Percentiles rank a stretch among this genome's conserved stretches.
phyloP scores from a whole-genome alignment of 495 filamentous ascomycete species.

The Thermochaetoides thermophila region DNA sequence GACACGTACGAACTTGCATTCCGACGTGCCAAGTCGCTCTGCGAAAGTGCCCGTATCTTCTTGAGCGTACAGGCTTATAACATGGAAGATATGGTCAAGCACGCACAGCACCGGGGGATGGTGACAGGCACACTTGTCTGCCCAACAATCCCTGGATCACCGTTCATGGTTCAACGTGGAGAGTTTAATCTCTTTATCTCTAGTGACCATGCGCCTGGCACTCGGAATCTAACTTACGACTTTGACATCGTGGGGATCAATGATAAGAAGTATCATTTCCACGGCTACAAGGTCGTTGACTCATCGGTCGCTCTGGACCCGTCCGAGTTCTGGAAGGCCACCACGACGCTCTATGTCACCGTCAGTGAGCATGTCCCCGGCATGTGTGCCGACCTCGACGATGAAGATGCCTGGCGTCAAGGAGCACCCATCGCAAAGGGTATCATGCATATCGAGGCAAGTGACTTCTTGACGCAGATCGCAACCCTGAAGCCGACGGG shows the following conservation, averaged over 20 bases:
- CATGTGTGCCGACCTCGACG: slow-evolving; percentile 19
- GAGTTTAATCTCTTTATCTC: slow-evolving; percentile 43
- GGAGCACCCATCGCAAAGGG: slow-evolving; percentile 39
- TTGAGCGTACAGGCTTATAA: slow-evolving; percentile 43
- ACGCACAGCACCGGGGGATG: slow-evolving; percentile 37
- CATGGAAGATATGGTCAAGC: slow-evolving; percentile 24
- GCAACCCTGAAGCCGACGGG: slow-evolving; percentile 38
- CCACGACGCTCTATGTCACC: slow-evolving; percentile 47
- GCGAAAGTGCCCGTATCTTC: slow-evolving; percentile 44
- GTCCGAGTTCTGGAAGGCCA: slow-evolving; percentile 43
- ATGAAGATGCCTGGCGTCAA: slow-evolving; percentile 22
- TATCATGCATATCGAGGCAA: slow-evolving; percentile 40
- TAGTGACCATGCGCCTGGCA: slow-evolving; percentile 38
- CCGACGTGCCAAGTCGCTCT: slow-evolving; percentile 34
- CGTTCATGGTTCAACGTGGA: slow-evolving; percentile 46
- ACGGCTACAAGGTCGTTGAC: slow-evolving; percentile 49
- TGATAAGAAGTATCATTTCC: slow-evolving; percentile 37
- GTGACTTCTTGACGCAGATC: slow-evolving; percentile 43
- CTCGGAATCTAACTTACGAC: slow-evolving; percentile 44
- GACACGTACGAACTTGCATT: slow-evolving; percentile 42
- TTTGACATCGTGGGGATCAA: slow-evolving; percentile 42
- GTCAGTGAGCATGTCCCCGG: slow-evolving; percentile 24
- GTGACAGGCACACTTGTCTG: slow-evolving; percentile 50
- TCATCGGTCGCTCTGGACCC: slow-evolving; percentile 40
- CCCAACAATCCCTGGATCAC: slow-evolving; percentile 36